Percentiles rank a stretch among this genome's conserved stretches.
phyloP scores from a whole-genome alignment of 345 rosid species.

The Camelina laxa region DNA sequence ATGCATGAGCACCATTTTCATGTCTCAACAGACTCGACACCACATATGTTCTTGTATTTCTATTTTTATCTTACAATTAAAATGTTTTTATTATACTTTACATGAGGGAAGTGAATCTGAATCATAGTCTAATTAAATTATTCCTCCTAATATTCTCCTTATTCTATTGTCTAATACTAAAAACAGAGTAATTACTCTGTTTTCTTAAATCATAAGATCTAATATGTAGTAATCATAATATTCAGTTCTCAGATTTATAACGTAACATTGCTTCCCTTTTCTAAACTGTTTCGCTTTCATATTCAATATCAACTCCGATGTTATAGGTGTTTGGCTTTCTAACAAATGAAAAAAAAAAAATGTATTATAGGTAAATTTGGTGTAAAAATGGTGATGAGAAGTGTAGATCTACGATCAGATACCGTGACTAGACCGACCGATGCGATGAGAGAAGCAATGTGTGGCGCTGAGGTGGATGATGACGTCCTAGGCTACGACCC shows the following conservation, averaged over 20 bases:
- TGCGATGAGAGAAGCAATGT: slow-evolving; percentile 89
- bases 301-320: not conserved
- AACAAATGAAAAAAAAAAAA: slow-evolving; percentile 1
- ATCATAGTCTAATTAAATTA: not conserved
- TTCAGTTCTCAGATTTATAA: not conserved
- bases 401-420: slow-evolving; percentile 90
- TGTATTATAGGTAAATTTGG: slow-evolving; percentile 13
- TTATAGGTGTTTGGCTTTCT: not conserved
- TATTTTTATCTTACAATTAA: not conserved
- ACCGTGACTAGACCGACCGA: slow-evolving; percentile 87
- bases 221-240: not conserved
- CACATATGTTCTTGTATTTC: not conserved
- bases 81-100: not conserved
- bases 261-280: not conserved
- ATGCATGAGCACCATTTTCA: not conserved
- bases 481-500: slow-evolving; percentile 80
- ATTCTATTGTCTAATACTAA: not conserved
- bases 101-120: not conserved
- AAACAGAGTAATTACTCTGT: not conserved
- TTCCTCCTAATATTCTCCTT: slow-evolving; percentile 3
- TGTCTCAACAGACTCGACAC: slow-evolving; percentile 3
- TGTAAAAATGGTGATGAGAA: slow-evolving; percentile 68
- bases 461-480: slow-evolving; percentile 87
- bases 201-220: not conserved
- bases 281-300: too few species aligned